Conservation (phyloP, 2,329 filamentous ascomycete genomes). For the Fusarium veterinarium region DNA sequence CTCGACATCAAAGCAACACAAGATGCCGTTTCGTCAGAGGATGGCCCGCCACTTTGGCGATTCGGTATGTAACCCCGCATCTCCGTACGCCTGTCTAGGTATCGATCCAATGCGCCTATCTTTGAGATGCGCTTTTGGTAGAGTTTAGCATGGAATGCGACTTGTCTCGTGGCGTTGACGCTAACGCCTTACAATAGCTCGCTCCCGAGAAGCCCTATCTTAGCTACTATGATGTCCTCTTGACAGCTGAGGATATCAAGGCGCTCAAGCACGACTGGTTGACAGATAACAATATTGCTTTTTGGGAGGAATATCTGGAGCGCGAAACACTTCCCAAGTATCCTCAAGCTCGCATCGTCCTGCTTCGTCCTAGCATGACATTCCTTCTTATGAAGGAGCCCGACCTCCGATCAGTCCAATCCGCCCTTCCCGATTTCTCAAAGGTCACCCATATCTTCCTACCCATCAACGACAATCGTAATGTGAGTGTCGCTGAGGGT, state of each 20-base stretch:
- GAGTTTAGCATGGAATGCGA: constrained; percentile 15
- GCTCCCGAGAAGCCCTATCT: constrained; percentile 53
- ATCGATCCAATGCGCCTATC: constrained; percentile 6
- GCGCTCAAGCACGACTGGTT: constrained; percentile 93
- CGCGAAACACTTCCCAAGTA: constrained; percentile 85
- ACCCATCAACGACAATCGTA: constrained; percentile 89
- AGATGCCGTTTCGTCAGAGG: constrained; percentile 55
- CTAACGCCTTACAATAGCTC: constrained; percentile 58
- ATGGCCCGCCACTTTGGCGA: constrained; percentile 62
- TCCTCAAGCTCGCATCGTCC: constrained; percentile 85
- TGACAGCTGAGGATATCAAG: constrained; percentile 90
- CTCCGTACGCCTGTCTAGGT: constrained; percentile 7
- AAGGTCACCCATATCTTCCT: constrained; percentile 93
- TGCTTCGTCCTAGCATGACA: constrained; percentile 92
- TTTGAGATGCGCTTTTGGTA: constrained; percentile 21
- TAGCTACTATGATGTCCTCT: constrained; percentile 56
- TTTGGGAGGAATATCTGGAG: constrained; percentile 98
- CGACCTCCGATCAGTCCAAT: constrained; percentile 65
- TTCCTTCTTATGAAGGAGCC: constrained; percentile 86
- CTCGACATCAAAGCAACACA: constrained; percentile 36
- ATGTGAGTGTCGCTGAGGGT: constrained; percentile 82
- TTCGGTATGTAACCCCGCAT: constrained; percentile 52
- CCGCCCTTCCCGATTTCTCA: constrained; percentile 83
- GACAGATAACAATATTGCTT: constrained; percentile 96
- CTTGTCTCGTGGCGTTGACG: not conserved